Evolutionary conservation across 2,329 filamentous ascomycete species (phyloP).

Genomic region (Phyllosticta citrichinensis): DNA sequence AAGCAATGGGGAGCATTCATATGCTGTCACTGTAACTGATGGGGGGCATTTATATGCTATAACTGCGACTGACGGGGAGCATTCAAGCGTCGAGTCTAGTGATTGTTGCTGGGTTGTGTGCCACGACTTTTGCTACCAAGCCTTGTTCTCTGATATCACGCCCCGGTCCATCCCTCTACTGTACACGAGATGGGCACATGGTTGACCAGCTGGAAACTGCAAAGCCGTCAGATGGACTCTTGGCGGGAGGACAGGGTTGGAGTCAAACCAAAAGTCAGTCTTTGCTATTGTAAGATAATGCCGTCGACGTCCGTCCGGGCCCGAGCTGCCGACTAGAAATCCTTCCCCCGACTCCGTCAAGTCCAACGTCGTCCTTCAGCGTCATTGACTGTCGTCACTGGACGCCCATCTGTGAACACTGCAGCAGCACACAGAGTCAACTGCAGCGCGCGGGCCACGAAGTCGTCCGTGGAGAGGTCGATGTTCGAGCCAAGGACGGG

Average conservation of each 20-base stretch:
- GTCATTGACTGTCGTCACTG: background rate
- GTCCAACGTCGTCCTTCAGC: background rate
- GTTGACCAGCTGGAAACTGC: background rate
- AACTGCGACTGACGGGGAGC: too few species aligned
- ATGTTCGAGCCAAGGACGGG: background rate
- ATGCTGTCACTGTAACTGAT: too few species aligned
- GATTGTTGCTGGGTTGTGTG: too few species aligned
- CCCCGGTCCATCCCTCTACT: background rate
- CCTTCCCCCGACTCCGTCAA: too few species aligned
- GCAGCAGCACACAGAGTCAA: background rate
- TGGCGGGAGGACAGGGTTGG: too few species aligned
- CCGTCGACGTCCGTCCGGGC: background rate
- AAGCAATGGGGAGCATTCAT: too few species aligned
- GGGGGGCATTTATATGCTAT: too few species aligned
- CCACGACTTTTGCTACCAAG: background rate
- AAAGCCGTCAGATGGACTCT: background rate
- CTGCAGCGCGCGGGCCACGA: background rate
- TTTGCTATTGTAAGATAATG: background rate
- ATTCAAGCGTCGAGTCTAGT: too few species aligned
- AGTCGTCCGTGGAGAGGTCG: background rate
- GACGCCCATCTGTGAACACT: background rate
- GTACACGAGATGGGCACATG: background rate
- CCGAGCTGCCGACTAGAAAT: background rate
- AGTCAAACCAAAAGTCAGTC: background rate
- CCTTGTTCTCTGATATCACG: background rate